Percentiles rank a stretch among this genome's conserved stretches.
Evolutionary conservation across 2,329 filamentous ascomycete genomes (phyloP).

Genomic region (Fusarium sp.): DNA sequence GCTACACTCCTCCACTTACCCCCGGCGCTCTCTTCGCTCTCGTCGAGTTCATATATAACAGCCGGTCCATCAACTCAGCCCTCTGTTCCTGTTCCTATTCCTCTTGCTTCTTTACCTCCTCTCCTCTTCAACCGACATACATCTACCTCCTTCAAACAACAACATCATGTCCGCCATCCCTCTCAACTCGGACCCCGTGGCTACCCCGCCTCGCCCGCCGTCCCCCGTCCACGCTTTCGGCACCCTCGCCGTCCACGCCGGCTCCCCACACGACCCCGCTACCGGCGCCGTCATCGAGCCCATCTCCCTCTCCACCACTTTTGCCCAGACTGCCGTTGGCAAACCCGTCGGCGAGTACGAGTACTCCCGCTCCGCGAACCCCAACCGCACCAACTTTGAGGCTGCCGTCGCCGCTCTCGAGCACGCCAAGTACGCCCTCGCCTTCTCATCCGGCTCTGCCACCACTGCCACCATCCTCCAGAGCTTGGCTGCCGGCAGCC

Average conservation of each 20-base stretch:
- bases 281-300: conserved; percentile 96
- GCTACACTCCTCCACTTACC: conserved; percentile 28
- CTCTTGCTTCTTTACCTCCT: not conserved
- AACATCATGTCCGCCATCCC: conserved; percentile 38
- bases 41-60: conserved; percentile 28
- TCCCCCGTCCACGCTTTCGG: conserved; percentile 84
- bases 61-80: conserved; percentile 13
- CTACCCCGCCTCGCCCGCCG: conserved; percentile 74
- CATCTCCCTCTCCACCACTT: conserved; percentile 96
- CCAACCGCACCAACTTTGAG: conserved; percentile 96
- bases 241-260: conserved; percentile 93
- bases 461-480: conserved; percentile 94
- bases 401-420: conserved; percentile 89
- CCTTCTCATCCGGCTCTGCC: conserved; percentile 92
- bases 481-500: conserved; percentile 86
- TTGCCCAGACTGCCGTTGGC: conserved; percentile 88
- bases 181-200: conserved; percentile 61
- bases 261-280: conserved; percentile 84
- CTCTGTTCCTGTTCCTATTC: not conserved
- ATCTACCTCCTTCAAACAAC: not conserved
- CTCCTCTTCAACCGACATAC: not conserved
- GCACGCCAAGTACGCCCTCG: conserved; percentile 89
- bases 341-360: conserved; percentile 88
- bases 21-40: conserved; percentile 6
- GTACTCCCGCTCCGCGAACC: conserved; percentile 92